Percentiles rank a stretch among this genome's conserved stretches.
Evolutionary conservation across 2,329 filamentous ascomycete genomes (phyloP).

Genomic region (Trichophyton benhamiae): DNA sequence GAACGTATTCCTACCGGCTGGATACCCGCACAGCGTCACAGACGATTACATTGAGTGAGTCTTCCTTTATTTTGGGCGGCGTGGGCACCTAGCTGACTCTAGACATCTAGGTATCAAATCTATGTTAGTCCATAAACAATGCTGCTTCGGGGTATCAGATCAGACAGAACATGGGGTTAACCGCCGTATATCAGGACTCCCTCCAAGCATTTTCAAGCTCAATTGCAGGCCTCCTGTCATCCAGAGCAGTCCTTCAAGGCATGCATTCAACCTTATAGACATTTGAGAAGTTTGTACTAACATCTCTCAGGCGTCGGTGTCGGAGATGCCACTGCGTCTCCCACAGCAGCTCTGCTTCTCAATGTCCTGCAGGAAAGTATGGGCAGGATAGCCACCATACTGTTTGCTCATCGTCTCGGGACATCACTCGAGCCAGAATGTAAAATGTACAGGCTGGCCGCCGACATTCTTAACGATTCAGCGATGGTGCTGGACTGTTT

Average conservation of each 20-base stretch:
- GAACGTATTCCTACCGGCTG: conserved; percentile 71
- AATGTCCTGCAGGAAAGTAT: conserved; percentile 73
- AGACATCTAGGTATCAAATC: conserved; percentile 40
- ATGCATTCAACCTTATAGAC: conserved; percentile 8
- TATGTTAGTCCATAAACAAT: conserved; percentile 40
- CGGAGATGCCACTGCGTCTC: conserved; percentile 64
- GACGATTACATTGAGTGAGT: conserved; percentile 62
- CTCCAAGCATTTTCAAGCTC: conserved; percentile 33
- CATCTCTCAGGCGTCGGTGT: conserved; percentile 55
- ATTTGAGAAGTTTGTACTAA: conserved; percentile 2
- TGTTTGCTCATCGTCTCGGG: conserved; percentile 46
- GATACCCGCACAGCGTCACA: conserved; percentile 79
- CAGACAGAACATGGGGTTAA: neutral
- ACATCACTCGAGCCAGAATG: conserved; percentile 78
- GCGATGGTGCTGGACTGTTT: conserved; percentile 78
- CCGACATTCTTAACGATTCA: conserved; percentile 77
- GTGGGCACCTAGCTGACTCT: neutral
- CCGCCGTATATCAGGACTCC: conserved; percentile 24
- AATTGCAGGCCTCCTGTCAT: conserved; percentile 52
- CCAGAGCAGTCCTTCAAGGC: conserved; percentile 68
- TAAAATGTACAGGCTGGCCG: conserved; percentile 77
- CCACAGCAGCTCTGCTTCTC: conserved; percentile 68
- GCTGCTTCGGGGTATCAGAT: neutral
- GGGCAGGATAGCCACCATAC: conserved; percentile 69
- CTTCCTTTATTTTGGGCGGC: conserved; percentile 7